These are phyloP conservation scores for Glycyrrhiza uralensis DNA, from an alignment of 306 rosid species.

Conservation along the genomic window DNA sequence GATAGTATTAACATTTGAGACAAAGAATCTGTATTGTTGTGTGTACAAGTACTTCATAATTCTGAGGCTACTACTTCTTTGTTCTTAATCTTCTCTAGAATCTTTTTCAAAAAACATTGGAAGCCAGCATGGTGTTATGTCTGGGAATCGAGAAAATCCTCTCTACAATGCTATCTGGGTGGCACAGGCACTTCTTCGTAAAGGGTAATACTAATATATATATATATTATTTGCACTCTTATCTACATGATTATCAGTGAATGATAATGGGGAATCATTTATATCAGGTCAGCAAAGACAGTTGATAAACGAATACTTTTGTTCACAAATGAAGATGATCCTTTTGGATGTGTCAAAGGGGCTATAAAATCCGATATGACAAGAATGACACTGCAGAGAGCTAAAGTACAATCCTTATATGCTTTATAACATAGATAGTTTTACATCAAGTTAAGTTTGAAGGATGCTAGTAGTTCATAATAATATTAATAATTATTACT, in stretches of 20 bases:
- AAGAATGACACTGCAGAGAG: conserved; percentile 87
- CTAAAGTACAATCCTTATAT: conserved; percentile 53
- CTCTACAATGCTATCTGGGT: conserved; percentile 92
- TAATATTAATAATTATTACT: neutral
- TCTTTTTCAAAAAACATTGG: conserved; percentile 70
- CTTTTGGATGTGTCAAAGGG: conserved; percentile 72
- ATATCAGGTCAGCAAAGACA: conserved; percentile 71
- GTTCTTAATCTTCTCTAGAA: conserved; percentile 45
- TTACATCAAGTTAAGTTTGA: conserved; percentile 15
- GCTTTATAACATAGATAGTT: conserved; percentile 21
- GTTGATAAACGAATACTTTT: conserved; percentile 78
- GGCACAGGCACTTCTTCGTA: conserved; percentile 88
- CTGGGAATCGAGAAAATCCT: conserved; percentile 79
- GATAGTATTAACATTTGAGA: neutral
- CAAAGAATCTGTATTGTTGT: conserved; percentile 2
- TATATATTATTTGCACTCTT: neutral
- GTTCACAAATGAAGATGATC: conserved; percentile 94
- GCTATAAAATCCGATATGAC: conserved; percentile 72
- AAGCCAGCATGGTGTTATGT: conserved; percentile 66
- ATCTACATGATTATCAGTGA: neutral
- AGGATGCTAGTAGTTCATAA: conserved; percentile 9
- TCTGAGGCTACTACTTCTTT: neutral
- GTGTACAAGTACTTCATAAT: neutral
- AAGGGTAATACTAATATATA: conserved; percentile 62
- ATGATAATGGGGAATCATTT: conserved; percentile 12